Evolutionary conservation across 495 filamentous ascomycete genomes (phyloP).

Genomic region (Jackrogersella minutella): DNA sequence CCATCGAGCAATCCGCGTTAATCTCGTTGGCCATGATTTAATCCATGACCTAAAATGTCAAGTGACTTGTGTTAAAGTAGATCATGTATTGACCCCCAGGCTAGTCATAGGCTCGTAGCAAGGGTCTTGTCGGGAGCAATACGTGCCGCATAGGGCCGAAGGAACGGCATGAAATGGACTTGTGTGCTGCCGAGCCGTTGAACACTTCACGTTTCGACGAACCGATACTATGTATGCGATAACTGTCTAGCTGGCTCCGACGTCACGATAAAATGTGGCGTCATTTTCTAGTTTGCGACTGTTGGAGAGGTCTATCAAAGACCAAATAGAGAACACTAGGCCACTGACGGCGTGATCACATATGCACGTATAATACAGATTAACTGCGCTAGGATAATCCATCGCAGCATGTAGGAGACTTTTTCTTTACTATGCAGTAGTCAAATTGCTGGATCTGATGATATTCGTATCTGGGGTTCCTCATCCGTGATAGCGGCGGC

Average conservation of each 20-base stretch:
- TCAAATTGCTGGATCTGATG: slow-evolving; percentile 29
- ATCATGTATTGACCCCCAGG: slow-evolving; percentile 18
- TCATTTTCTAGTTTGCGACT: too few relatives aligned
- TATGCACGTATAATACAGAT: neutral
- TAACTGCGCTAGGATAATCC: slow-evolving; percentile 17
- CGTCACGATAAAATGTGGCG: too few relatives aligned
- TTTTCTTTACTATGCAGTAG: too few relatives aligned
- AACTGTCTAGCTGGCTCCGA: too few relatives aligned
- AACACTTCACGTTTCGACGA: slow-evolving; percentile 28
- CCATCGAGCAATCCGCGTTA: neutral
- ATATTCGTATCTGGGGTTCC: slow-evolving; percentile 27
- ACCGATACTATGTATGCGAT: slow-evolving; percentile 2
- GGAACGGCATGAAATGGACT: slow-evolving; percentile 23
- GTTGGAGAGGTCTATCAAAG: too few relatives aligned
- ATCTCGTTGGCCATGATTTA: slow-evolving; percentile 13
- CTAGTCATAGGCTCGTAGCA: slow-evolving; percentile 4
- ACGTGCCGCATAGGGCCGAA: slow-evolving; percentile 31
- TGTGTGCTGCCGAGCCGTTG: slow-evolving; percentile 24
- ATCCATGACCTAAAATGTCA: slow-evolving; percentile 11
- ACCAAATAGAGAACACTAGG: too few relatives aligned
- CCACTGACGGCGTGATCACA: too few relatives aligned
- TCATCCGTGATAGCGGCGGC: slow-evolving; percentile 28
- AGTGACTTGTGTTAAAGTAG: slow-evolving; percentile 24
- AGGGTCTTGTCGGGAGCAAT: slow-evolving; percentile 33
- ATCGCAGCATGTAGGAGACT: slow-evolving; percentile 7